Base-by-base conservation (phyloP, 1,284 basidiomycete species). In the Gomphus bonarii region DNA sequence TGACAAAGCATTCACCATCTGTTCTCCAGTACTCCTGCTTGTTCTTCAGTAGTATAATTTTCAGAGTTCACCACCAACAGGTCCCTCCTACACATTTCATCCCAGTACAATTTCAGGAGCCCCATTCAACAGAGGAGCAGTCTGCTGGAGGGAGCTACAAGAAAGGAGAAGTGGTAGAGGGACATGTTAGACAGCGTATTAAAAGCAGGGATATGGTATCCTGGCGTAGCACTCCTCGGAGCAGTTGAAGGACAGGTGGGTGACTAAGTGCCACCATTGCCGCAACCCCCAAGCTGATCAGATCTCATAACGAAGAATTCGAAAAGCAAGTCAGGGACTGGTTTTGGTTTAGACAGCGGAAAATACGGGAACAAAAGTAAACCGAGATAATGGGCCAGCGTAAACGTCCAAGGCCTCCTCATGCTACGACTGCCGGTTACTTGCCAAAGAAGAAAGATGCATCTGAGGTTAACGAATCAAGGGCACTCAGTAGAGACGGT, bases 261-360 rank as follows among this genome's bases (percentile, higher is more conserved):
- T 22, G n/a, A 16, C 1, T n/a, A n/a, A 18, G 9, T 22, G 42
- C 12, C 38, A 40, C 38, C n/a, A 40, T 46, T 46, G 20, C 9
- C 6, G n/a, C 3, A 20, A 4, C 12, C 20, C 43, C 2, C 8
- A 20, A 22, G 38, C 38, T 40, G 11, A 46, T 22, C 20, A 20
- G n/a, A n/a, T n/a, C n/a, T n/a, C n/a, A n/a, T n/a, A n/a, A n/a
- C n/a, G n/a, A n/a, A n/a, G n/a, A 48, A n/a, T 36, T 48, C 10
- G 22, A 28, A 40, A 57, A 50, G 20, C 55, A 57, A n/a, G 20
- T 57, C 11, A 40, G 36, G 30, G 48, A 50, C 38, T 57, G 55
- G 55, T 57, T 57, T 22, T 48, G 48, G 9, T 25, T 50, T 42
- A 31, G 20, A n/a, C 47, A 47, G 5, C 18, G 55, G 11, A 16